These are phyloP conservation scores for Tephrocybe sp. DNA, from an alignment of 768 basidiomycete species.

Conservation along the genomic window DNA sequence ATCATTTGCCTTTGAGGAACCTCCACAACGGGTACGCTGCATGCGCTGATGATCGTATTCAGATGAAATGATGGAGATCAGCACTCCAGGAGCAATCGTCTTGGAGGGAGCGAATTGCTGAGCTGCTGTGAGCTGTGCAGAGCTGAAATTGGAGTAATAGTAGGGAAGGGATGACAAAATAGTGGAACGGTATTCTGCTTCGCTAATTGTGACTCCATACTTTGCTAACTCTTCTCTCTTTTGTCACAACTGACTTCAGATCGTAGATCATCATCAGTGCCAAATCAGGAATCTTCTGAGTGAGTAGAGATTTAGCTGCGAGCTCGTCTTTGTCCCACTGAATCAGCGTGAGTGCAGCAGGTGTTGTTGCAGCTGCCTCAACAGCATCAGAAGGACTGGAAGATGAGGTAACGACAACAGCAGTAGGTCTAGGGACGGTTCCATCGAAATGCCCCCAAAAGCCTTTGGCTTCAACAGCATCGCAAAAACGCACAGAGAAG, in stretches of 20 bases:
- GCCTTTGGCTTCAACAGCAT: no score
- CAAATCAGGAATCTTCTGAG: conserved; percentile 30
- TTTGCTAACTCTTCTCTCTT: conserved; percentile 23
- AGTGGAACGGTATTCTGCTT: conserved; percentile 28
- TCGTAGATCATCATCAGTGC: conserved; percentile 22
- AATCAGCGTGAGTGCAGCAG: conserved; percentile 5
- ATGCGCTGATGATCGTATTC: conserved; percentile 21
- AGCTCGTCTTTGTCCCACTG: conserved; percentile 34
- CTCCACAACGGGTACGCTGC: conserved; percentile 1
- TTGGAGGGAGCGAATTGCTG: conserved; percentile 1
- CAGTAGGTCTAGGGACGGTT: no score
- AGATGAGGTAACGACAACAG: no score
- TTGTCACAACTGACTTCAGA: conserved; percentile 25
- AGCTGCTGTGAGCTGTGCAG: conserved; percentile 20
- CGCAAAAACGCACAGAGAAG: no score
- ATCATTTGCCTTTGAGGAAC: conserved; percentile 11
- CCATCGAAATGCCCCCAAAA: conserved; percentile 29
- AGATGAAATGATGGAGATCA: conserved; percentile 21
- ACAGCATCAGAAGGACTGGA: no score
- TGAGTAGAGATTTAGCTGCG: conserved; percentile 26
- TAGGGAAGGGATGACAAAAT: conserved; percentile 28
- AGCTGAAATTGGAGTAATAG: conserved; percentile 25
- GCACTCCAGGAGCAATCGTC: conserved; percentile 17
- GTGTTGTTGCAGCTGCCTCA: neutral
- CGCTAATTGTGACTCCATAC: conserved; percentile 26